Conservation (phyloP, 352 stramenopile genomes). For the Phytophthora hibernalis region DNA sequence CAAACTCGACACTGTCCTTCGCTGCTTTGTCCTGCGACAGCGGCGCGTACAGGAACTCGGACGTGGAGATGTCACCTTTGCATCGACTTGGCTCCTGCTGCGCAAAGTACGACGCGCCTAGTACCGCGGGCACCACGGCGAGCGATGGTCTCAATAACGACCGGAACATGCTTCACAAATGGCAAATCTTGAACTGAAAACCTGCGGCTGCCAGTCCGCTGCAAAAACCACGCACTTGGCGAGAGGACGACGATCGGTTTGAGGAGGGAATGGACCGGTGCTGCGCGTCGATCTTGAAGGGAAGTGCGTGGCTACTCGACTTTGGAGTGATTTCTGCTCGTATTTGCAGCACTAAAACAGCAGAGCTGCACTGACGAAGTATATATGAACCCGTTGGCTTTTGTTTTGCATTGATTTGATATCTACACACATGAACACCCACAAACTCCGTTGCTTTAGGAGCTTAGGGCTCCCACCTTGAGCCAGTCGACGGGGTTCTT, state of each 20-base stretch:
- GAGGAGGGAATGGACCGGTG: slow-evolving; percentile 1
- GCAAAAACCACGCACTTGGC: slow-evolving; percentile 27
- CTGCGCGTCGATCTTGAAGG: slow-evolving; percentile 13
- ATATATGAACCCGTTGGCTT: background rate
- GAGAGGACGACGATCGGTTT: slow-evolving; percentile 11
- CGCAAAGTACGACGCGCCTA: slow-evolving; percentile 27
- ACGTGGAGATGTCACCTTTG: slow-evolving; percentile 36
- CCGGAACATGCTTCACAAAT: slow-evolving; percentile 22
- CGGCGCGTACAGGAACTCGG: slow-evolving; percentile 70
- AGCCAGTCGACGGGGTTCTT: slow-evolving; percentile 96
- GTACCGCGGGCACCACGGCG: slow-evolving; percentile 29
- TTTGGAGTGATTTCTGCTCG: too few relatives aligned
- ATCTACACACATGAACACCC: slow-evolving; percentile 29
- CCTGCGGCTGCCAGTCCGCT: slow-evolving; percentile 25
- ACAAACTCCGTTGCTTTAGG: slow-evolving; percentile 50
- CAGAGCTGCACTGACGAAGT: background rate
- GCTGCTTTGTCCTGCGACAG: slow-evolving; percentile 71
- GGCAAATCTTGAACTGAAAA: slow-evolving; percentile 40
- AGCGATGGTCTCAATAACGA: slow-evolving; percentile 34
- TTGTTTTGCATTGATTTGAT: slow-evolving; percentile 16
- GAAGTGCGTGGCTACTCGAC: background rate
- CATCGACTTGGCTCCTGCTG: slow-evolving; percentile 50
- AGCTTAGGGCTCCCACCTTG: slow-evolving; percentile 47
- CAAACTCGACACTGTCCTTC: slow-evolving; percentile 78
- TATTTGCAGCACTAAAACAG: too few relatives aligned